Conservation (phyloP, 2,329 filamentous ascomycete species). For the Aureobasidium leucospermi region DNA sequence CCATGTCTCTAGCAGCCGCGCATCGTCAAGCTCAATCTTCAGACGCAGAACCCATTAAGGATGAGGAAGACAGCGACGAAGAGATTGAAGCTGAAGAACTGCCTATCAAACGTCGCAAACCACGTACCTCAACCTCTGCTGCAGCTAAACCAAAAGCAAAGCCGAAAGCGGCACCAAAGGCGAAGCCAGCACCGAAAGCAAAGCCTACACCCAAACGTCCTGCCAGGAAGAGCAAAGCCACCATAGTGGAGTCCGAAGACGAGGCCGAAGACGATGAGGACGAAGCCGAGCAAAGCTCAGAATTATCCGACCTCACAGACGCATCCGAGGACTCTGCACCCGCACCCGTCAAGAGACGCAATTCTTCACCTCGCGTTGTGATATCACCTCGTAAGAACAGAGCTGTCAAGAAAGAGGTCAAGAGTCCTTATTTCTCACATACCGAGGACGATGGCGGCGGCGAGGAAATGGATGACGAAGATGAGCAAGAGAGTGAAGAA, state of each 20-base stretch:
- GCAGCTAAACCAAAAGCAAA: conserved; percentile 4
- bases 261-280: conserved; percentile 3
- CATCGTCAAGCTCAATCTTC: conserved; percentile 12
- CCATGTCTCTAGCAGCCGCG: conserved; percentile 30
- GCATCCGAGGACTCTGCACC: not conserved
- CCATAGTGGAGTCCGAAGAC: not conserved
- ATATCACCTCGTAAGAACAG: conserved; percentile 18
- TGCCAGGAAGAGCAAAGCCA: not conserved
- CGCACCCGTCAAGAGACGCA: not conserved
- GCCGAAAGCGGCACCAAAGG: not conserved
- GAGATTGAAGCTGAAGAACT: conserved; percentile 8
- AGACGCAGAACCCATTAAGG: conserved; percentile 10
- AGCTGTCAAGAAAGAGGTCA: conserved; percentile 17
- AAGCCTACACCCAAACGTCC: conserved; percentile 2
- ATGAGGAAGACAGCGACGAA: conserved; percentile 13
- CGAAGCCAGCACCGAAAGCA: conserved; percentile 5
- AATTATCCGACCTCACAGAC: conserved; percentile 1
- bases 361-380: conserved; percentile 21
- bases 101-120: not conserved
- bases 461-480: conserved; percentile 16
- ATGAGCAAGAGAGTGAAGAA: conserved; percentile 17
- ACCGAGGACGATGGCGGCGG: conserved; percentile 18
- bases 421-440: conserved; percentile 21
- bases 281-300: not conserved
- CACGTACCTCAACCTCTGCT: not conserved